phyloP scores from a whole-genome alignment of 1,284 basidiomycete genomes.

The Rhizoctonia solani region DNA sequence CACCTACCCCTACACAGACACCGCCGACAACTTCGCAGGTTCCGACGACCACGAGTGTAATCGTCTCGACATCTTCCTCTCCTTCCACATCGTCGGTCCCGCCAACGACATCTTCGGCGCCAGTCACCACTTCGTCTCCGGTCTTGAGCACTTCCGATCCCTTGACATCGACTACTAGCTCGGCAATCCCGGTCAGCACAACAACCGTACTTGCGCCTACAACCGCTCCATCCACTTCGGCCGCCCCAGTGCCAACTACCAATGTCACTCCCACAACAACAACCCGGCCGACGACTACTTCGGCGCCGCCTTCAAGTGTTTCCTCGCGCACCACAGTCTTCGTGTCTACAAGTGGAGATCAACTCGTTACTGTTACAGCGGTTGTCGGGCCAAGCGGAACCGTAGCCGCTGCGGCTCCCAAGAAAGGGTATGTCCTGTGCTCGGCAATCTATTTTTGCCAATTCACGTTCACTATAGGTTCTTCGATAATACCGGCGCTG shows the following conservation, averaged over 20 bases:
- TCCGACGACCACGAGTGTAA: no score
- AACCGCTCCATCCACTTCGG: background rate
- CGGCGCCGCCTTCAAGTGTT: background rate
- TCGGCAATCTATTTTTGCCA: background rate
- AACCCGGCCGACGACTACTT: background rate
- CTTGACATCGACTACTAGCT: background rate
- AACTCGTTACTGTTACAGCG: slow-evolving; percentile 1
- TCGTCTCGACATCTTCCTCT: no score
- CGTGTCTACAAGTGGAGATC: slow-evolving; percentile 12
- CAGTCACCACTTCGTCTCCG: background rate
- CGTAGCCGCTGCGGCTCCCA: background rate
- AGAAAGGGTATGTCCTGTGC: slow-evolving; percentile 23
- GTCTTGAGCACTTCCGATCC: slow-evolving; percentile 20
- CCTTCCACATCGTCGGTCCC: no score
- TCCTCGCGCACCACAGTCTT: background rate
- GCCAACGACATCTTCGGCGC: background rate
- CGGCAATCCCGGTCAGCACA: background rate
- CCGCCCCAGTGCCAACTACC: background rate
- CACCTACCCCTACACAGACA: no score
- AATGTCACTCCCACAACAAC: background rate
- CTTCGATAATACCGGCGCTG: slow-evolving; percentile 39
- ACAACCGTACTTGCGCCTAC: background rate
- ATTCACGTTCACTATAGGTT: slow-evolving; percentile 25
- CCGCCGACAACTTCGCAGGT: no score
- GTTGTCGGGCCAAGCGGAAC: slow-evolving; percentile 2